A percentile compares a stretch with the other conserved stretches of the same genome.
Evolutionary conservation across 2,329 filamentous ascomycete genomes (phyloP).

Genomic region (Trichophyton schoenleinii): DNA sequence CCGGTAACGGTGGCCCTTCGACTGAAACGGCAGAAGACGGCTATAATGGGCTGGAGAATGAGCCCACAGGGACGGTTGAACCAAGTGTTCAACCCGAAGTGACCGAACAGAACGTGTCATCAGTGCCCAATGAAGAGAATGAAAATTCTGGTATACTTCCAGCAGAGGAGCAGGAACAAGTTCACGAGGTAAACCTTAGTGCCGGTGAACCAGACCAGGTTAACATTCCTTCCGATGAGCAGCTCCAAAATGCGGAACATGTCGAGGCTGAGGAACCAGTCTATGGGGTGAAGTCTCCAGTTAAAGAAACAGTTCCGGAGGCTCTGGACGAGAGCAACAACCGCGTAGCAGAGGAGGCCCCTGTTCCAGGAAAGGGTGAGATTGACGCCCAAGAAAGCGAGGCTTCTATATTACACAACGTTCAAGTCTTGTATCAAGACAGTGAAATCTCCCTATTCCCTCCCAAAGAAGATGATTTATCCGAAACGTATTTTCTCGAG

Average conservation of each 20-base stretch:
- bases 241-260: neutral
- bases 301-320: neutral
- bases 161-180: neutral
- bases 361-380: neutral
- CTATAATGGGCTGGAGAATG: neutral
- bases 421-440: constrained; percentile 44
- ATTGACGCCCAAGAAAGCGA: neutral
- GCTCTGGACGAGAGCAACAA: neutral
- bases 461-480: constrained; percentile 40
- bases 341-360: neutral
- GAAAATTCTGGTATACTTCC: neutral
- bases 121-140: neutral
- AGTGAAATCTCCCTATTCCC: constrained; percentile 48
- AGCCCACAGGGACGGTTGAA: neutral
- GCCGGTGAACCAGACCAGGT: neutral
- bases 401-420: constrained; percentile 21
- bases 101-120: neutral
- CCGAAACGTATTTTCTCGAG: constrained; percentile 45
- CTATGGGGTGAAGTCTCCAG: neutral
- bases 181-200: neutral
- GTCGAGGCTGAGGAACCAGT: neutral
- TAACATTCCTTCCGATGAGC: neutral
- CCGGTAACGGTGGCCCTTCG: neutral
- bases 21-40: neutral
- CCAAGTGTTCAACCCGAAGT: neutral